Percentiles rank a stretch among this genome's conserved stretches.
Evolutionary conservation across 108 stramenopile genomes (phyloP).

Genomic region (Nitzschia palea): DNA sequence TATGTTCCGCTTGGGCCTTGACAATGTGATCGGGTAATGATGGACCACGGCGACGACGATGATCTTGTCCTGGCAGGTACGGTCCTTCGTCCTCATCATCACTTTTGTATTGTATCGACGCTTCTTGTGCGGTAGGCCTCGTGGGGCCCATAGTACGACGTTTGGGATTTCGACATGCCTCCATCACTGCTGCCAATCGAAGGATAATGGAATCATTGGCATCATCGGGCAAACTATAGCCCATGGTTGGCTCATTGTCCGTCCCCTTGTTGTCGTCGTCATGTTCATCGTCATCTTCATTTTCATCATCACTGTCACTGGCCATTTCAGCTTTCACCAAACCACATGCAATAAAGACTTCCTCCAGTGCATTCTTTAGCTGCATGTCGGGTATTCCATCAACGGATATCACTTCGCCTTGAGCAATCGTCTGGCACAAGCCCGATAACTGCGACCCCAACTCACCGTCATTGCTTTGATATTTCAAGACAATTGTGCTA

Average conservation of each 20-base stretch:
- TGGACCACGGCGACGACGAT: constrained; percentile 19
- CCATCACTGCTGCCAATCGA: constrained; percentile 30
- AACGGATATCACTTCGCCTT: constrained; percentile 69
- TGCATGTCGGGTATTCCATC: constrained; percentile 73
- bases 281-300: constrained; percentile 32
- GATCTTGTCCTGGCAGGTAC: constrained; percentile 45
- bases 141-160: constrained; percentile 23
- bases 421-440: constrained; percentile 56
- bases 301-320: constrained; percentile 56
- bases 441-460: constrained; percentile 49
- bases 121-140: constrained; percentile 24
- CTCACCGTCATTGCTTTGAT: constrained; percentile 32
- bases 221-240: constrained; percentile 67
- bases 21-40: constrained; percentile 28
- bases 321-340: constrained; percentile 72
- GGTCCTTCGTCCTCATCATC: constrained; percentile 80
- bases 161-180: constrained; percentile 43
- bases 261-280: neutral
- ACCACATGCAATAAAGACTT: constrained; percentile 63
- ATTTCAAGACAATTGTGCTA: constrained; percentile 44
- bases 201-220: constrained; percentile 27
- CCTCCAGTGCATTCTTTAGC: constrained; percentile 50
- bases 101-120: constrained; percentile 3
- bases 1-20: constrained; percentile 31
- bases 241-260: constrained; percentile 34